These are phyloP conservation scores for Collybia mongolica DNA, from an alignment of 768 basidiomycete species.

Conservation along the genomic window DNA sequence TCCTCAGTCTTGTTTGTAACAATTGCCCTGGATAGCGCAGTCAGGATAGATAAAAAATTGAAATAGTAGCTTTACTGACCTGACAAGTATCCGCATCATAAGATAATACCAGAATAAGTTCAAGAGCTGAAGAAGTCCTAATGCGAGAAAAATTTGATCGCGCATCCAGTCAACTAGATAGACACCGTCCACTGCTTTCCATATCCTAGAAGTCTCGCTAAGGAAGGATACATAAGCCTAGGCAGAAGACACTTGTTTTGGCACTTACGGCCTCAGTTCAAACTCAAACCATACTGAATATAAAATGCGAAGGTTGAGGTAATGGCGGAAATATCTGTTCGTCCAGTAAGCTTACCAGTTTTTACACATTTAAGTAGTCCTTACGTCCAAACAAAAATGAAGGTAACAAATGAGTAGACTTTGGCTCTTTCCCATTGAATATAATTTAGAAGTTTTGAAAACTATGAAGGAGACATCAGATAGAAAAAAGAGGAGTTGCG, in stretches of 20 bases:
- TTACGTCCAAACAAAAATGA: constrained; percentile 81
- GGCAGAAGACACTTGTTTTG: neutral
- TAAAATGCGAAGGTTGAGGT: constrained; percentile 81
- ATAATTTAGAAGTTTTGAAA: constrained; percentile 89
- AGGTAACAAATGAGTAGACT: constrained; percentile 56
- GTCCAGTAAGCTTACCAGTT: neutral
- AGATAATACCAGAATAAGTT: constrained; percentile 95
- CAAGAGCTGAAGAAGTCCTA: constrained; percentile 74
- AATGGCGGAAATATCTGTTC: constrained; percentile 89
- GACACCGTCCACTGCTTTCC: constrained; percentile 59
- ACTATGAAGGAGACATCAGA: constrained; percentile 34
- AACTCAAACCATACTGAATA: constrained; percentile 85
- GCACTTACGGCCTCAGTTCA: constrained; percentile 71
- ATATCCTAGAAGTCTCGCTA: constrained; percentile 56
- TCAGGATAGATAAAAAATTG: constrained; percentile 2
- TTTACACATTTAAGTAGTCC: constrained; percentile 25
- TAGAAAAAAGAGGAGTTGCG: too few relatives aligned
- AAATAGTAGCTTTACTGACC: constrained; percentile 44
- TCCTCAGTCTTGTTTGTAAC: constrained; percentile 51
- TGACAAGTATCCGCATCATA: constrained; percentile 72
- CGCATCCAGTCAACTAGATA: constrained; percentile 80
- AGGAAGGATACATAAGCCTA: neutral
- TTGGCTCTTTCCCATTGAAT: constrained; percentile 67
- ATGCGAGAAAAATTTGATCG: constrained; percentile 75
- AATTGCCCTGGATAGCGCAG: constrained; percentile 46